Percentiles rank a stretch among this genome's conserved stretches.
phyloP scores from a whole-genome alignment of 257 asterid genomes.

The Paraleonurus japonicus region DNA sequence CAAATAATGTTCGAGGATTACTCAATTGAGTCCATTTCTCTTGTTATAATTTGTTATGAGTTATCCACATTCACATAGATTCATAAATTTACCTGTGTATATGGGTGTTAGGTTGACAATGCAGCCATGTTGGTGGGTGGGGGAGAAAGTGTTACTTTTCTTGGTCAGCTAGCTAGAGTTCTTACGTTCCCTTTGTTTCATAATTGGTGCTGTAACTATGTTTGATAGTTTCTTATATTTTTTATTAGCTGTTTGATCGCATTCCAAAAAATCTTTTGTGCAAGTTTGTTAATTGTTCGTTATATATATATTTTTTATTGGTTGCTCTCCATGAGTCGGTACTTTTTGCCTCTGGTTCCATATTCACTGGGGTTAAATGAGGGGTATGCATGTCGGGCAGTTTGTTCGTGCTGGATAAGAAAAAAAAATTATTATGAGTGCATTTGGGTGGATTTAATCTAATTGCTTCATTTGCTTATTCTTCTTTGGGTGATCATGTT shows the following conservation, averaged over 20 bases:
- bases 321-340: not conserved
- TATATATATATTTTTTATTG: not conserved
- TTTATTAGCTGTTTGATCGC: not conserved
- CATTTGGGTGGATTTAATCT: slow-evolving; percentile 1
- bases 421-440: not conserved
- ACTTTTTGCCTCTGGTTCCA: not conserved
- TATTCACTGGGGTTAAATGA: not conserved
- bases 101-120: not conserved
- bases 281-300: not conserved
- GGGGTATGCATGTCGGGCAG: not conserved
- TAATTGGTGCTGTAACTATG: not conserved
- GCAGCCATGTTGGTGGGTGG: not conserved
- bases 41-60: not conserved
- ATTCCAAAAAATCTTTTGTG: not conserved
- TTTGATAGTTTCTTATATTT: not conserved
- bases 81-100: not conserved
- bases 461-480: slow-evolving; percentile 9
- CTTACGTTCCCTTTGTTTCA: not conserved
- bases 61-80: not conserved
- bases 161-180: not conserved
- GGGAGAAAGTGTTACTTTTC: not conserved
- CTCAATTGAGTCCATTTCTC: not conserved
- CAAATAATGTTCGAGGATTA: not conserved
- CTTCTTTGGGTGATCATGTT: slow-evolving; percentile 28
- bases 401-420: slow-evolving; percentile 2